Evolutionary conservation across 2,329 filamentous ascomycete species (phyloP), one percentile per base, ranked within the genome.

Genomic region (Microdochium nivale): DNA sequence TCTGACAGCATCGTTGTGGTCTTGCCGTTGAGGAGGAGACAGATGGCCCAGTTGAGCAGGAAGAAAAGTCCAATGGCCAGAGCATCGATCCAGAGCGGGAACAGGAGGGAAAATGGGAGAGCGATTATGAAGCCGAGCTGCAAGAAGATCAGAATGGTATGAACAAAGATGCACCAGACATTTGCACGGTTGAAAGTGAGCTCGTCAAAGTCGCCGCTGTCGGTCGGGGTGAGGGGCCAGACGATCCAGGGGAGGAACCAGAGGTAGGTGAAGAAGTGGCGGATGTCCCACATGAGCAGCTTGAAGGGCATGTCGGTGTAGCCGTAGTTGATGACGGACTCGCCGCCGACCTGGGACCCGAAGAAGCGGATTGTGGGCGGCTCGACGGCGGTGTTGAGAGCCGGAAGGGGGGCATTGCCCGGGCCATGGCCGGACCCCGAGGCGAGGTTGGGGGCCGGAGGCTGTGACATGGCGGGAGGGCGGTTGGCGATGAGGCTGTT

Each of bases 181-280:
- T 90, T 90, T 44, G 67, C 63, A 14, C 60, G 53, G 0, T 78
- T 84, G 1, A 75, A 75, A 53, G 83, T 78, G 19, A 90, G 69
- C 68, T 91, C 87, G 58, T 84, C 82, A 47, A 87, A 69, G 49
- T 73, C 59, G 14, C 71, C 78, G 1, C 78, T 79, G 43, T 72
- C 71, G 51, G 70, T 70, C 1, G 82, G 76, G 14, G 62, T 65
- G 8, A 84, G 46, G 0, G 86, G 86, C 57, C 77, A 70, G n/a
- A 88, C 51, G 33, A 87, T 70, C 63, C 78, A 80, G 2, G 82
- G 83, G 21, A 87, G 62, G 3, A 77, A 74, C 75, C 77, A 80
- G 51, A 67, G 54, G 55, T 77, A 80, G 49, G 68, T 64, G 63
- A 80, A 76, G 65, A 81, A 81, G 59, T 75, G 76, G 59, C 72